Evolutionary conservation across 192 early-diverging fungal genomes (phyloP).

Genomic region (Coemansia sp.): DNA sequence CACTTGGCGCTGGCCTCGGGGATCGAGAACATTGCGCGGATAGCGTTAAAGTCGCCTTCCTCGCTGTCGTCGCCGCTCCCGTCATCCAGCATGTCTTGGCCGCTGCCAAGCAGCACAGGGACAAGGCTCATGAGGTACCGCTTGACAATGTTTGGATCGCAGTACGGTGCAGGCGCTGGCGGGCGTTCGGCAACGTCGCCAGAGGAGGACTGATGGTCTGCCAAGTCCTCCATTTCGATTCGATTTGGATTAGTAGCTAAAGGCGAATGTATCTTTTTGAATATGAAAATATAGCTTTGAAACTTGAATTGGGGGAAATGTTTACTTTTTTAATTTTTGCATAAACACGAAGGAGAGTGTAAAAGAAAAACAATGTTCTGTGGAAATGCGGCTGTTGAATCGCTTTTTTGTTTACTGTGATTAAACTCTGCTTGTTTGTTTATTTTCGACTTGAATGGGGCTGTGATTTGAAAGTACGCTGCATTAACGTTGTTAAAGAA

Average conservation of each 20-base stretch:
- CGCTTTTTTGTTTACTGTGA: not conserved
- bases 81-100: constrained; percentile 3
- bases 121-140: constrained; percentile 73
- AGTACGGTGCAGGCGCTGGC: constrained; percentile 26
- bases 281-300: not conserved
- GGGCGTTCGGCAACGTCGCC: constrained; percentile 14
- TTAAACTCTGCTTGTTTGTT: not conserved
- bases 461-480: too few species aligned
- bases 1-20: constrained; percentile 75
- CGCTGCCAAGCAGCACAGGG: constrained; percentile 66
- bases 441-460: too few species aligned
- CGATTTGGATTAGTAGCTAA: constrained; percentile 7
- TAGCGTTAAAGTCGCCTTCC: constrained; percentile 55
- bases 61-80: constrained; percentile 54
- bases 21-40: constrained; percentile 62
- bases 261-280: not conserved
- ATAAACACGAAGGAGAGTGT: not conserved
- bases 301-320: not conserved
- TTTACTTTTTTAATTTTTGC: not conserved
- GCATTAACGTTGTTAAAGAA: too few species aligned
- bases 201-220: constrained; percentile 8
- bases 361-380: not conserved
- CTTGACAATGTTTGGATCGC: constrained; percentile 66
- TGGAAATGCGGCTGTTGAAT: not conserved
- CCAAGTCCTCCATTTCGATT: constrained; percentile 40